A percentile compares a stretch with the other conserved stretches of the same genome.
Conservation (phyloP, 371 early-diverging fungal species). For the Smittium culicis region DNA sequence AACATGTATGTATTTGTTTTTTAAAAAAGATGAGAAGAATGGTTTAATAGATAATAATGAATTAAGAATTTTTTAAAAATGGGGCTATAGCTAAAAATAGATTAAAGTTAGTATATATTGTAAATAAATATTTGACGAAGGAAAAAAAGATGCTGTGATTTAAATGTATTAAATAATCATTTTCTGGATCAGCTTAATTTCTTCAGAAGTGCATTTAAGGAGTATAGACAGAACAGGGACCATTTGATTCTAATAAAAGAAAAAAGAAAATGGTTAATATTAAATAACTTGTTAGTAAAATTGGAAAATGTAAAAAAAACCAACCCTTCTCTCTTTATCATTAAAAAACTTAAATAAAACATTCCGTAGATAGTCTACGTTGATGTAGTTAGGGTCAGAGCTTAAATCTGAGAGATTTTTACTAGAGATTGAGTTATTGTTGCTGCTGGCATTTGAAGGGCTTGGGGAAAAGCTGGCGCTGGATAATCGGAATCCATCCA, state of each 20-base stretch:
- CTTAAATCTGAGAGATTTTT: not conserved
- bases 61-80: no score
- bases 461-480: not conserved
- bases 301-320: not conserved
- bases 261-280: not conserved
- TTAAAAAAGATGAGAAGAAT: no score
- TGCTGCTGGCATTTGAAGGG: not conserved
- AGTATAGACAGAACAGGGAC: constrained; percentile 67
- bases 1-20: no score
- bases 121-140: no score
- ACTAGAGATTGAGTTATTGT: not conserved
- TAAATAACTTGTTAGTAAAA: not conserved
- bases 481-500: not conserved
- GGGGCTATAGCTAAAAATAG: no score
- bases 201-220: constrained; percentile 64
- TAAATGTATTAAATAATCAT: constrained; percentile 13
- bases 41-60: no score
- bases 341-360: constrained; percentile 77
- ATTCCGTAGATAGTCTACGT: constrained; percentile 73
- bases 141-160: not conserved
- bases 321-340: constrained; percentile 43
- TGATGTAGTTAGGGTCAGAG: constrained; percentile 38
- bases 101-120: no score
- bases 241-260: constrained; percentile 39
- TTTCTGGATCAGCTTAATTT: constrained; percentile 46